Percentiles rank a stretch among this genome's conserved stretches.
Conservation (phyloP, 2,329 filamentous ascomycete genomes). For the Sphaerostilbella broomeana region DNA sequence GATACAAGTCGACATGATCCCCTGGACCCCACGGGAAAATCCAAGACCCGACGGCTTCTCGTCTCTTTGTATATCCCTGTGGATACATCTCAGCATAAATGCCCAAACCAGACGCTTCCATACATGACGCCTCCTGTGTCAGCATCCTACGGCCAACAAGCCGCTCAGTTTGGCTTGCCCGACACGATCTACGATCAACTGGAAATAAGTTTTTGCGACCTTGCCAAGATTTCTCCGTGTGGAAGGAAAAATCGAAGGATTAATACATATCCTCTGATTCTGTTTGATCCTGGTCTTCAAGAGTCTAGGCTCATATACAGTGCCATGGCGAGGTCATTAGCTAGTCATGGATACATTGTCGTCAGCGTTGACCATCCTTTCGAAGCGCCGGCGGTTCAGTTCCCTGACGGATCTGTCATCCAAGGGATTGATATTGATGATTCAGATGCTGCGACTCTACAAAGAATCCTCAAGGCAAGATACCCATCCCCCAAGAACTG, state of each 20-base stretch:
- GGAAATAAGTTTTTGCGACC: slow-evolving; percentile 22
- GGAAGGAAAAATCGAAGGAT: not conserved
- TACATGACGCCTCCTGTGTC: slow-evolving; percentile 32
- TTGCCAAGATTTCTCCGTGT: slow-evolving; percentile 14
- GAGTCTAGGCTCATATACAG: slow-evolving; percentile 37
- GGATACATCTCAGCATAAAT: slow-evolving; percentile 16
- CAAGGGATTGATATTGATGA: slow-evolving; percentile 16
- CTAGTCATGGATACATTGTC: slow-evolving; percentile 40
- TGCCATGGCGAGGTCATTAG: slow-evolving; percentile 37
- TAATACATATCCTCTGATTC: slow-evolving; percentile 20
- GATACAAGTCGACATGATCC: slow-evolving; percentile 27
- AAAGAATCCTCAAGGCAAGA: slow-evolving; percentile 18
- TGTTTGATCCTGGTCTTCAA: slow-evolving; percentile 41
- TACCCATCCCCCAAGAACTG: not conserved
- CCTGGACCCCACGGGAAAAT: slow-evolving; percentile 24
- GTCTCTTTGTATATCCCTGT: slow-evolving; percentile 28
- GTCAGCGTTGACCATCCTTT: slow-evolving; percentile 44
- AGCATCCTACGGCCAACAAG: slow-evolving; percentile 22
- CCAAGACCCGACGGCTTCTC: slow-evolving; percentile 19
- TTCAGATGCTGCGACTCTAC: slow-evolving; percentile 13
- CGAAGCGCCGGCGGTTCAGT: slow-evolving; percentile 39
- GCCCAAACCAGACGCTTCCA: slow-evolving; percentile 15
- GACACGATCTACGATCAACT: slow-evolving; percentile 25
- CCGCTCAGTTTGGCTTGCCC: slow-evolving; percentile 22
- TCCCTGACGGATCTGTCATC: slow-evolving; percentile 35